Conservation (phyloP, 345 rosid species). For the Gynandropsis gynandra region DNA sequence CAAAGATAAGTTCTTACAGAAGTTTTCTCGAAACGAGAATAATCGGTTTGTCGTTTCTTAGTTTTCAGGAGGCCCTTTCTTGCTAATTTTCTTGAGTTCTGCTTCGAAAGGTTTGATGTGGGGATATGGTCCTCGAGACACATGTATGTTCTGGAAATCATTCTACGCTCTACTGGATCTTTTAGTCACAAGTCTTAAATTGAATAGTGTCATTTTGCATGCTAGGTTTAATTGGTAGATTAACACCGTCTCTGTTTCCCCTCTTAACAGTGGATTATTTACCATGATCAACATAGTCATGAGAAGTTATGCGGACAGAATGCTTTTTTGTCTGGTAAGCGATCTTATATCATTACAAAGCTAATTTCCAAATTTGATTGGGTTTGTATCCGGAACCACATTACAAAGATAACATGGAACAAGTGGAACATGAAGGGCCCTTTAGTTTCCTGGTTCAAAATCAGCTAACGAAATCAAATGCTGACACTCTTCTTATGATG, state of each 20-base stretch:
- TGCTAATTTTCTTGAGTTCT: conserved; percentile 55
- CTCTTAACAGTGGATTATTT: conserved; percentile 21
- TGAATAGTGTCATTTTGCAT: not conserved
- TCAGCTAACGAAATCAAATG: conserved; percentile 8
- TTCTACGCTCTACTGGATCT: conserved; percentile 7
- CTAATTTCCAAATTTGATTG: not conserved
- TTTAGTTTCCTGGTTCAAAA: not conserved
- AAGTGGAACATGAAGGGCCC: conserved; percentile 1
- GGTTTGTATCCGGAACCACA: not conserved
- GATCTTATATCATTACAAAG: conserved; percentile 3
- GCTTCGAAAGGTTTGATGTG: conserved; percentile 74
- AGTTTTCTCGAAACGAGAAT: conserved; percentile 12
- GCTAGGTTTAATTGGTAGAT: not conserved
- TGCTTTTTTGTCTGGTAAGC: conserved; percentile 26
- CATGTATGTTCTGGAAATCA: conserved; percentile 34
- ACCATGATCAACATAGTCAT: conserved; percentile 20
- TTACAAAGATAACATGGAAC: conserved; percentile 2
- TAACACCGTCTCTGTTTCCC: conserved; percentile 3
- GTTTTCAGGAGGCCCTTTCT: conserved; percentile 74
- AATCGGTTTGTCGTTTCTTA: conserved; percentile 20
- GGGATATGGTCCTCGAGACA: conserved; percentile 87
- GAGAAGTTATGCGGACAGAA: conserved; percentile 14
- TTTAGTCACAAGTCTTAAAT: not conserved
- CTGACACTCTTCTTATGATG: no score
- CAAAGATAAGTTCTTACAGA: conserved; percentile 5